Evolutionary conservation across 2,329 filamentous ascomycete species (phyloP).

Genomic region (Fusarium chaquense): DNA sequence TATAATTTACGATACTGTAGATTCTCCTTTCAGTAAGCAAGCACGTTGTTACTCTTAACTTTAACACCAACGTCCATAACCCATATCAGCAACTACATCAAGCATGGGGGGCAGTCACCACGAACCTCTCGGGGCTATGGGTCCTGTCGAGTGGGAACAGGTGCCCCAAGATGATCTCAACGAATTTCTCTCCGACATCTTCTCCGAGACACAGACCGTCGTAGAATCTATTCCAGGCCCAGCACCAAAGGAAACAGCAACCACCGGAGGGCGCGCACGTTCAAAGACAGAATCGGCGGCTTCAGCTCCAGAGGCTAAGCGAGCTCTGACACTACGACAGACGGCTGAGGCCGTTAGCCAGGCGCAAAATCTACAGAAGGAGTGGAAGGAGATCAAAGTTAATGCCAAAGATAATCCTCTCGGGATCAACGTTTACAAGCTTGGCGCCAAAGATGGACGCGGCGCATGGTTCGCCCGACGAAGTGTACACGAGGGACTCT

Average conservation of each 20-base stretch:
- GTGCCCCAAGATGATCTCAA: conserved; percentile 62
- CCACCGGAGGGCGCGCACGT: conserved; percentile 62
- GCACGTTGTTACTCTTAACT: neutral
- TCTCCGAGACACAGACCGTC: conserved; percentile 76
- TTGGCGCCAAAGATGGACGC: conserved; percentile 80
- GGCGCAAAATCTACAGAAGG: conserved; percentile 73
- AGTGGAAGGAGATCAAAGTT: conserved; percentile 89
- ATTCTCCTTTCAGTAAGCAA: conserved; percentile 7
- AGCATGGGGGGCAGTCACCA: conserved; percentile 67
- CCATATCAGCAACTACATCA: neutral
- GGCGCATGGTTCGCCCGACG: conserved; percentile 91
- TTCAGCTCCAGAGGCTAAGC: conserved; percentile 63
- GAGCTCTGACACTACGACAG: conserved; percentile 56
- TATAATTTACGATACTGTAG: neutral
- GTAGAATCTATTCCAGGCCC: conserved; percentile 78
- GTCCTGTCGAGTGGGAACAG: conserved; percentile 66
- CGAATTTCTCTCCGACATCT: conserved; percentile 68
- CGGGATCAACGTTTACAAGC: conserved; percentile 82
- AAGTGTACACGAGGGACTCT: conserved; percentile 82
- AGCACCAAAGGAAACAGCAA: conserved; percentile 51
- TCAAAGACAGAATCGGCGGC: conserved; percentile 67
- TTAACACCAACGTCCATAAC: conserved; percentile 3
- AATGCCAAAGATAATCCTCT: conserved; percentile 79
- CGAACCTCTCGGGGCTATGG: conserved; percentile 68
- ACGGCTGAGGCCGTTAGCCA: conserved; percentile 62